Percentiles rank a stretch among this genome's conserved stretches.
Conservation (phyloP, 2,329 filamentous ascomycete species). For the Trichophyton schoenleinii region DNA sequence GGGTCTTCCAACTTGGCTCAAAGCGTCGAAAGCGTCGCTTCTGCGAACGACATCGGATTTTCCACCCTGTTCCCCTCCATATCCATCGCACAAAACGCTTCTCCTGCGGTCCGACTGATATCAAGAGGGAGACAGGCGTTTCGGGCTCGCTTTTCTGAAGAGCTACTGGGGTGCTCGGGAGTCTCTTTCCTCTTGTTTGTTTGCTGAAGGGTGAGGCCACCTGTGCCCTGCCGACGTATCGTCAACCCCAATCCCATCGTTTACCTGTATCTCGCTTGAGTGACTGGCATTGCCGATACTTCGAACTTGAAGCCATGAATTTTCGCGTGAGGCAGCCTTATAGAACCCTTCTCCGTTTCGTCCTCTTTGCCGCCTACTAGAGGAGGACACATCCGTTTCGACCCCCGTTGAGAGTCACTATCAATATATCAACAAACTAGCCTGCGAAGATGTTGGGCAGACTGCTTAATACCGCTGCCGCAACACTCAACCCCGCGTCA, state of each 20-base stretch:
- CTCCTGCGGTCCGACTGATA: not conserved
- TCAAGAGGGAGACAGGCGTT: not conserved
- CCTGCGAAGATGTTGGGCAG: constrained; percentile 28
- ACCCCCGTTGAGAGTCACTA: not conserved
- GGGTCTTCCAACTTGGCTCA: not conserved
- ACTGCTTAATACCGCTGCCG: constrained; percentile 32
- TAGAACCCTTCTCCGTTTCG: not conserved
- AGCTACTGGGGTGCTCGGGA: not conserved
- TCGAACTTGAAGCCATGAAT: not conserved
- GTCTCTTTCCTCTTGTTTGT: not conserved
- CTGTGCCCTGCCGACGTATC: not conserved
- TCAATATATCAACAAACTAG: not conserved
- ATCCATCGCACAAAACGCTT: not conserved
- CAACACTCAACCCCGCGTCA: constrained; percentile 30
- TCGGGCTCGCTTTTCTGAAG: not conserved
- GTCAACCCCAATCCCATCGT: not conserved
- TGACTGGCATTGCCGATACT: not conserved
- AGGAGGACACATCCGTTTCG: not conserved
- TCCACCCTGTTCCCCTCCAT: not conserved
- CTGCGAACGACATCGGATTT: not conserved
- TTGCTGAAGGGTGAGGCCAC: not conserved
- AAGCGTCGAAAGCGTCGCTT: constrained; percentile 1
- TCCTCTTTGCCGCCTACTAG: not conserved
- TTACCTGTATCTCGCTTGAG: not conserved
- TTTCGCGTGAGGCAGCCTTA: not conserved